Evolutionary conservation across 2,329 filamentous ascomycete species (phyloP), one percentile per base, ranked within the genome.

Genomic region (Epichloe bromicola): DNA sequence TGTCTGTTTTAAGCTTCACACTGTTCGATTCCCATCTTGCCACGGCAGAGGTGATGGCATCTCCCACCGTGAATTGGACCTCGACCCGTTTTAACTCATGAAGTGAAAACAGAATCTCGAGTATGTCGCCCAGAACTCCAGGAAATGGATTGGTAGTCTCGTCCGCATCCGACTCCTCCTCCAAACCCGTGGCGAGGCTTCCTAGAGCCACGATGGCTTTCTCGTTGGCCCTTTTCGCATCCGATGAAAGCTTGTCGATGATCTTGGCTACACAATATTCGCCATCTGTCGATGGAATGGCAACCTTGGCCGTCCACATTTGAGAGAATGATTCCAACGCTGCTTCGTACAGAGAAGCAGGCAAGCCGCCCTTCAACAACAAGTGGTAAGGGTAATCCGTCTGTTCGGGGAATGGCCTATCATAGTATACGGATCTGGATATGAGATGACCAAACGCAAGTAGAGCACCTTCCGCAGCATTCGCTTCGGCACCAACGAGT

Each of bases 51-150:
- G 86, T 85, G 49, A 97, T 76, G 12, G 93, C 88, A 63, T 95
- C 90, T 14, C 93, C 93, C 30, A 95, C 82, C 0, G 88, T 80
- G 63, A 98, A 96, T 55, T 96, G 91, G 1, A 90, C 78, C 64
- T 97, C 91, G 0, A 86, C 80, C 58, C 89, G 85, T 58, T 87
- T 87, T 42, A 93, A 80, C 62, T 95, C 89, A 59, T 94, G 85
- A 3, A 97, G 72, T 10, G 75, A 75, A 62, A 90, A 86, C 0
- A 97, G 70, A 30, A 79, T 80, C 11, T 80, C 74, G 12, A 88
- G 67, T 5, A 95, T 77, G 10, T 74, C 68, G 2, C 68, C 68
- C 1, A 86, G 65, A 1, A 66, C 56, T 12, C 65, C 67, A 4
- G 64, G 59, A 2, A 70, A 67, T 33, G 43, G 14, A 19, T 41